A percentile compares a stretch with the other conserved stretches of the same genome.
Evolutionary conservation across 2,329 filamentous ascomycete species (phyloP).

Genomic region (Paraphaeosphaeria minitans): DNA sequence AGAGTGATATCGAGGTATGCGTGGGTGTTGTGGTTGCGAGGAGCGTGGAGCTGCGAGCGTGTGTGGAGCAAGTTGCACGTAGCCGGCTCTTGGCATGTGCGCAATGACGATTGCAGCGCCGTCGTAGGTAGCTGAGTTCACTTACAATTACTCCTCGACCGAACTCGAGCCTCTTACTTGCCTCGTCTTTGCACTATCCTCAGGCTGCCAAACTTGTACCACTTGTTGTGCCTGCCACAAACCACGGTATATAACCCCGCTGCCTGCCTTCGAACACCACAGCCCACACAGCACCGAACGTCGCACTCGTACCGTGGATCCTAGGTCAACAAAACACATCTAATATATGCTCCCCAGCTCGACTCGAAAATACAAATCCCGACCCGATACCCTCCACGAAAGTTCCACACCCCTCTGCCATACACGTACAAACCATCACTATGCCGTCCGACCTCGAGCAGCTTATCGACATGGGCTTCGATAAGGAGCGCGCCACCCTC

Average conservation of each 20-base stretch:
- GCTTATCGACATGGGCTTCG: conserved; percentile 76
- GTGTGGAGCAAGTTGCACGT: background rate
- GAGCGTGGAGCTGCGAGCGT: background rate
- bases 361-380: background rate
- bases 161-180: background rate
- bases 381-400: background rate
- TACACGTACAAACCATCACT: conserved; percentile 16
- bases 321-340: too few species aligned
- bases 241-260: conserved; percentile 7
- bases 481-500: conserved; percentile 77
- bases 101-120: background rate
- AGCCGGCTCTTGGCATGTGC: background rate
- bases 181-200: background rate
- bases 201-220: conserved; percentile 9
- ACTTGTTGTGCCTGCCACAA: background rate
- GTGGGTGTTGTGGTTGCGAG: background rate
- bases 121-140: background rate
- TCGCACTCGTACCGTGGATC: background rate
- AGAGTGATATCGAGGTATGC: background rate
- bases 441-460: conserved; percentile 63
- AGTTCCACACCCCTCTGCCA: background rate
- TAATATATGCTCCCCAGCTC: too few species aligned
- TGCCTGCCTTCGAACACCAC: conserved; percentile 8
- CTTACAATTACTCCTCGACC: background rate
- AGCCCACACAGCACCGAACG: background rate